These are phyloP conservation scores for Arthrobotrys megalospora DNA, from an alignment of 2,329 filamentous ascomycete genomes.

Conservation along the genomic window DNA sequence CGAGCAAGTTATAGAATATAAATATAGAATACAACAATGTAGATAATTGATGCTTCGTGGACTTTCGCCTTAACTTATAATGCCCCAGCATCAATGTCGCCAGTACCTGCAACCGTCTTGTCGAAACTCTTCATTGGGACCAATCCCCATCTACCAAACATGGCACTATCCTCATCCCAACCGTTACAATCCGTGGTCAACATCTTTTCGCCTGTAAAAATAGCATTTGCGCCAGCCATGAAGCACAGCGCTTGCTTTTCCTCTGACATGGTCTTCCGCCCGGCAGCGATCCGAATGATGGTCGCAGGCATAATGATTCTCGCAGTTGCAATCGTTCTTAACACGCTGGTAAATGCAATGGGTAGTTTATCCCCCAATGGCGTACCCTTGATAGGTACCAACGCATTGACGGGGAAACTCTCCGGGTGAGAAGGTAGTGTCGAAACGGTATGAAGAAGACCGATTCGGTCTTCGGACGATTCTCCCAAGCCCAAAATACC, in stretches of 20 bases:
- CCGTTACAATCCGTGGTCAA: constrained; percentile 91
- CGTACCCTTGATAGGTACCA: constrained; percentile 92
- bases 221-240: constrained; percentile 91
- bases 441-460: constrained; percentile 84
- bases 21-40: not conserved
- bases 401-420: constrained; percentile 90
- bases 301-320: constrained; percentile 86
- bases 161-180: constrained; percentile 87
- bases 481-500: constrained; percentile 90
- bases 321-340: constrained; percentile 87
- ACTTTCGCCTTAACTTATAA: too few species aligned
- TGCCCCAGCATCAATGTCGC: not conserved
- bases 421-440: constrained; percentile 87
- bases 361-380: constrained; percentile 82
- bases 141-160: constrained; percentile 88
- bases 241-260: constrained; percentile 92
- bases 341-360: constrained; percentile 81
- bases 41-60: too few species aligned
- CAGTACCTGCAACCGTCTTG: constrained; percentile 24
- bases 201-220: constrained; percentile 97
- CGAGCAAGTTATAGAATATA: not conserved
- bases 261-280: constrained; percentile 85
- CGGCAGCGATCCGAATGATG: constrained; percentile 88
- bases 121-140: constrained; percentile 77
- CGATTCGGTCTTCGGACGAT: constrained; percentile 82